phyloP scores from a whole-genome alignment of 345 rosid genomes.

The Hevea brasiliensis region DNA sequence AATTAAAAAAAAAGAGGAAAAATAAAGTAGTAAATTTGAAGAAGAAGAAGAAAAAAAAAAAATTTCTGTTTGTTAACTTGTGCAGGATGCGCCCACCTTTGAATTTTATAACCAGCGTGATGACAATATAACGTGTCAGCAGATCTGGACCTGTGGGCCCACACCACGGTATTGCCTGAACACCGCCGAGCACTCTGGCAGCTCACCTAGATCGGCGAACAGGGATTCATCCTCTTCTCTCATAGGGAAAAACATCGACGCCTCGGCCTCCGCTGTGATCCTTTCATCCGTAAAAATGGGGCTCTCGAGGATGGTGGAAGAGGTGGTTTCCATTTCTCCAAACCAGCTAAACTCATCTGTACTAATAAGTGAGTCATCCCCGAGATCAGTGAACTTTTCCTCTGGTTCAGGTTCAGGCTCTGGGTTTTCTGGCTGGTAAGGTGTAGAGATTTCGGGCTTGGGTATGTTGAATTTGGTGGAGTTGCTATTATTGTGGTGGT shows the following conservation, averaged over 20 bases:
- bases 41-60: background rate
- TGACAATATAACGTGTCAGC: conserved; percentile 20
- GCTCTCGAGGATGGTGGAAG: conserved; percentile 67
- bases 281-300: conserved; percentile 53
- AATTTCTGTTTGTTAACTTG: conserved; percentile 7
- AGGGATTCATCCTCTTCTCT: conserved; percentile 74
- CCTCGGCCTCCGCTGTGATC: conserved; percentile 22
- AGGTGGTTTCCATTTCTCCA: conserved; percentile 68
- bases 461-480: conserved; percentile 14
- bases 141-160: conserved; percentile 71
- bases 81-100: conserved; percentile 18
- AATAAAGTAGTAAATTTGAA: background rate
- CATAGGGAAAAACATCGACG: conserved; percentile 43
- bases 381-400: conserved; percentile 51
- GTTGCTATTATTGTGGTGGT: conserved; percentile 24
- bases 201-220: conserved; percentile 94
- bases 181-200: conserved; percentile 91
- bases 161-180: conserved; percentile 60
- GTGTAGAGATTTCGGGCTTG: conserved; percentile 19
- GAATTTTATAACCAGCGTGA: conserved; percentile 10
- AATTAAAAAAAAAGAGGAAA: no score
- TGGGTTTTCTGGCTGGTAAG: background rate
- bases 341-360: conserved; percentile 82
- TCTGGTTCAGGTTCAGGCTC: conserved; percentile 42
- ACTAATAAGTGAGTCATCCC: conserved; percentile 40